Evolutionary conservation across 768 basidiomycete genomes (phyloP), one percentile per base, ranked within the genome.

Genomic region (Rhodotorula sphaerocarpa): DNA sequence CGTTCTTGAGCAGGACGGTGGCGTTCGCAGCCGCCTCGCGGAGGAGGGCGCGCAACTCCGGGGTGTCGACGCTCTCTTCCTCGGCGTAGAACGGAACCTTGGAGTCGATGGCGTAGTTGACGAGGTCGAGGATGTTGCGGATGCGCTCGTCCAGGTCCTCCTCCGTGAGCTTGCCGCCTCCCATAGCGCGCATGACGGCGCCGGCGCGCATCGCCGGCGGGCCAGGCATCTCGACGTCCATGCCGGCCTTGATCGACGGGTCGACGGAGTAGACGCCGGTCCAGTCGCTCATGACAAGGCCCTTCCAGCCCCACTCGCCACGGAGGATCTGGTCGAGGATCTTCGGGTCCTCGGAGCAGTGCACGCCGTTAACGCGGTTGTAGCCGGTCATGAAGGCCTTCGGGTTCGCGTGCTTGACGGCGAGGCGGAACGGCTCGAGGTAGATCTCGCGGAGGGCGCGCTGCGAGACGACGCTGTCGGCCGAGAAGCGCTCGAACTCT

Each of bases 11-110:
- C 78, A 82, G 79, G 76, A 82, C 71, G 79, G 80, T 71, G 77
- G 78, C 34, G 78, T 65, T 33, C 75, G 65, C 12, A 73, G 78
- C 12, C 76, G 75, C 14, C 71, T 78, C 52, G 76, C 78, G 53
- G 75, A 81, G 59, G 76, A 75, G 44, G 73, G 73, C 78, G 75
- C 65, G 78, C 58, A 61, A 76, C 75, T 66, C 79, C 70, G 25
- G 79, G 74, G 36, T 78, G 77, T 44, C 75, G 74, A 47, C 65
- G 67, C 72, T 73, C 59, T 78, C 74, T 61, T 81, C 82, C n/a
- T 76, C 77, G 7, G 75, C 80, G 68, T 80, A 75, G 73, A 83
- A 84, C 15, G 80, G 80, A 42, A 84, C 81, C 7, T 80, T 80
- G 5, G 82, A 83, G 28, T 73, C 76, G 34, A 79, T 74, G 2